These are phyloP conservation scores for Alectoria sarmentosa DNA, from an alignment of 495 filamentous ascomycete genomes.

Conservation along the genomic window DNA sequence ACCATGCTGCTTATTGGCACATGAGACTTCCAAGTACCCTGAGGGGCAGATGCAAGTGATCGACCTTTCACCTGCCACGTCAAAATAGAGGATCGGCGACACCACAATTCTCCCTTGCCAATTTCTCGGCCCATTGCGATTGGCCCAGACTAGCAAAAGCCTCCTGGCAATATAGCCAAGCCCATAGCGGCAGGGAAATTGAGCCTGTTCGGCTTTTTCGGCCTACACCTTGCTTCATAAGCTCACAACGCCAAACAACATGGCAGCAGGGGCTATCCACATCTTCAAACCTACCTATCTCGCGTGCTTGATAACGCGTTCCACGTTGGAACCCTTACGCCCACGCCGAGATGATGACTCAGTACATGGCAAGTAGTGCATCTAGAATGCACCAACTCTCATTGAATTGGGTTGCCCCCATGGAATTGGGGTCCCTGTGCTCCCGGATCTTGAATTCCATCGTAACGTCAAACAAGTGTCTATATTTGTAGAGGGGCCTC, in stretches of 20 bases:
- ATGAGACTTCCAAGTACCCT: background rate
- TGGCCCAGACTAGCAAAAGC: background rate
- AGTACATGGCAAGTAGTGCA: background rate
- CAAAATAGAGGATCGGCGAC: background rate
- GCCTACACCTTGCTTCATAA: background rate
- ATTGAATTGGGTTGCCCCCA: background rate
- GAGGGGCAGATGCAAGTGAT: background rate
- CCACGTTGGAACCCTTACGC: background rate
- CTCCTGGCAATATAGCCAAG: background rate
- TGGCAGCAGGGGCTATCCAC: background rate
- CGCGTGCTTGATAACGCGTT: background rate
- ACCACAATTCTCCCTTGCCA: background rate
- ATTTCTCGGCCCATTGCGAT: background rate
- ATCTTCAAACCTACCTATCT: background rate
- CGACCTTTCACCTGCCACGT: constrained; percentile 2
- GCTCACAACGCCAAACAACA: background rate
- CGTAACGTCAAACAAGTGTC: background rate
- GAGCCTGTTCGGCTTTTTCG: background rate
- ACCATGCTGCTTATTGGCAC: background rate
- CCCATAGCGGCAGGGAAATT: background rate
- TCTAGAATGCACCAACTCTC: background rate
- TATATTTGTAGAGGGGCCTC: background rate
- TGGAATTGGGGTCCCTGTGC: background rate
- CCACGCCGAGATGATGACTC: background rate
- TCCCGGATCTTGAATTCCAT: background rate